These are phyloP conservation scores for Trichoderma atrobrunneum DNA, from an alignment of 2,329 filamentous ascomycete species.

Conservation along the genomic window DNA sequence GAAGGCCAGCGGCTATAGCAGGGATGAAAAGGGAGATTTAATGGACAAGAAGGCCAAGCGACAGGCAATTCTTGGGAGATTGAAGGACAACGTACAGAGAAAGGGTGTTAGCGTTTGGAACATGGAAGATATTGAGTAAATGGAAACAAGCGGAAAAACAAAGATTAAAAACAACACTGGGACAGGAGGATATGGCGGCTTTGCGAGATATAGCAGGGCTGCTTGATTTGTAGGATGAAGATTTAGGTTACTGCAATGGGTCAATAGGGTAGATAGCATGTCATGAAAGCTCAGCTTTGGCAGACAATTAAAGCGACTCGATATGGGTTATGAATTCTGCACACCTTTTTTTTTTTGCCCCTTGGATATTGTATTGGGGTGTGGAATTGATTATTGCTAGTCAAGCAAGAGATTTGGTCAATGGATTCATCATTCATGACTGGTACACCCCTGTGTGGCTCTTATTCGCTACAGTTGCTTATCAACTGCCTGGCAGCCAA, in stretches of 20 bases:
- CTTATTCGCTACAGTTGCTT: not conserved
- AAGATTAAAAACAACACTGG: not conserved
- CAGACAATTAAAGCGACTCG: not conserved
- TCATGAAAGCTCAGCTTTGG: slow-evolving; percentile 4
- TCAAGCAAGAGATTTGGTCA: not conserved
- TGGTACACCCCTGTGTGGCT: not conserved
- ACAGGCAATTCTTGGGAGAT: slow-evolving; percentile 50
- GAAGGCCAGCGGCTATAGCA: slow-evolving; percentile 60
- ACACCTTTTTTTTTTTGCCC: not conserved
- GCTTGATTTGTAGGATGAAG: not conserved
- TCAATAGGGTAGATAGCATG: slow-evolving; percentile 9
- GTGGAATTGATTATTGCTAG: not conserved
- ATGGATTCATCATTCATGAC: not conserved
- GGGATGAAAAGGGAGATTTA: slow-evolving; percentile 56
- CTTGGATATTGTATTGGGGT: not conserved
- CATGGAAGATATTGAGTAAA: slow-evolving; percentile 48
- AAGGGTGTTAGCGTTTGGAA: slow-evolving; percentile 50
- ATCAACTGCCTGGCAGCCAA: not conserved
- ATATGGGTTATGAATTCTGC: slow-evolving; percentile 2
- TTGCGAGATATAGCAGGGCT: not conserved
- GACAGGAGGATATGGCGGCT: not conserved
- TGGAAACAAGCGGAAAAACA: slow-evolving; percentile 19
- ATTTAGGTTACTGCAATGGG: slow-evolving; percentile 8
- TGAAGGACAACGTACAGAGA: slow-evolving; percentile 49
- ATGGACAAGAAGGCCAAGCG: slow-evolving; percentile 54